Conservation (phyloP, 129 eudicot genomes). For the Deinandra increscens region DNA sequence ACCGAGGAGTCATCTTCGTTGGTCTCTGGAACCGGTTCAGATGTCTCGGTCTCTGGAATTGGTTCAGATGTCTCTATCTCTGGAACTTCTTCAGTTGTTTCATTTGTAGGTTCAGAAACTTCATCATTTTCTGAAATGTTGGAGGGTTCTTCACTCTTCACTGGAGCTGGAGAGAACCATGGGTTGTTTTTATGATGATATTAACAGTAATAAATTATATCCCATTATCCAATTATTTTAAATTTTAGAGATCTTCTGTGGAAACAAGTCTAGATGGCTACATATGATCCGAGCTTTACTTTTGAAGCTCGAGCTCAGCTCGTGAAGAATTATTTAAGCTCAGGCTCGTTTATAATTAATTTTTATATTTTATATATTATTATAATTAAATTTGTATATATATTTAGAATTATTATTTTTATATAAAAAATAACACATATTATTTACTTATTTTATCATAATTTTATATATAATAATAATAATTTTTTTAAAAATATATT, state of each 20-base stretch:
- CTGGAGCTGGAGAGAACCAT: constrained; percentile 14
- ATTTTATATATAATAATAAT: too few species aligned
- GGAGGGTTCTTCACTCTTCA: constrained; percentile 32
- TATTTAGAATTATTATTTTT: too few species aligned
- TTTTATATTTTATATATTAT: too few species aligned
- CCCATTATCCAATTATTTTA: not conserved
- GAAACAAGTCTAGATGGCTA: not conserved
- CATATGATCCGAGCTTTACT: too few species aligned
- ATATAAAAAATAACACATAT: too few species aligned
- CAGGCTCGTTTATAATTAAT: too few species aligned
- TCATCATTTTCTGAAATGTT: constrained; percentile 31
- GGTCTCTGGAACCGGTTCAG: constrained; percentile 42
- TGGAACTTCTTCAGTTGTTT: too few species aligned
- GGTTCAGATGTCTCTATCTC: not conserved
- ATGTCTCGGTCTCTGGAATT: not conserved
- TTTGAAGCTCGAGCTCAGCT: too few species aligned
- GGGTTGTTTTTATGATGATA: not conserved
- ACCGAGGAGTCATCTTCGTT: constrained; percentile 44
- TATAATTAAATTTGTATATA: too few species aligned
- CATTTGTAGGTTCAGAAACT: constrained; percentile 23
- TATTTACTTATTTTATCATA: too few species aligned
- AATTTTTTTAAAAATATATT: too few species aligned
- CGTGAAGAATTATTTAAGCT: too few species aligned
- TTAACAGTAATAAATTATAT: not conserved
- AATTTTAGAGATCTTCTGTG: not conserved